Evolutionary conservation across 768 basidiomycete species (phyloP), one percentile per base, ranked within the genome.

Genomic region (Tephrocybe sp.): DNA sequence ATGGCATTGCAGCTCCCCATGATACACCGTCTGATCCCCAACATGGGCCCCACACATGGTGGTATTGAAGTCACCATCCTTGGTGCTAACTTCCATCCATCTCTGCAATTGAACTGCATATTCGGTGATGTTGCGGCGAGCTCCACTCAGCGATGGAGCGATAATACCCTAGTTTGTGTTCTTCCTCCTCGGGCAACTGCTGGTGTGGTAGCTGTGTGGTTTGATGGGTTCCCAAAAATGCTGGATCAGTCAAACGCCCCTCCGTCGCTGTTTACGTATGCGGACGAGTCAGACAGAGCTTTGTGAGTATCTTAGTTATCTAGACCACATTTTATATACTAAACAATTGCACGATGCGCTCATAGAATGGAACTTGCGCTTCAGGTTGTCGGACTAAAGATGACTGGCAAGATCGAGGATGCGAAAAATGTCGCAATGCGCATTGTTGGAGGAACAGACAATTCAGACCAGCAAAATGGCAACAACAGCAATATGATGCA

Each of bases 321-420:
- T 28, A 23, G 15, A 36, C 34, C 34, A 9, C 34, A 4, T 45
- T 47, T 18, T 20, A 41, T 39, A 38, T 33, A 55, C 21, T 21
- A 34, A 49, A 49, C 17, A 49, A 48, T 56, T 63, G 34, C 58
- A 34, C 46, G 56, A 51, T 17, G 32, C 55, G 60, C 59, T n/a
- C n/a, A n/a, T n/a, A 95, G 92, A 58, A 95, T 98, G 92, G 95
- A 96, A 66, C 81, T 97, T 48, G 94, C 94, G 45, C 75, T 98
- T 3, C 93, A 96, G 63, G 93, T 96, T 12, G 93, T 98, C 15
- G 95, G 95, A 0, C 73, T 97, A 56, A 94, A 96, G 74, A 95
- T 97, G 91, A 96, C 93, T 0, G 94, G 94, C 42, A 90, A 93
- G 62, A 85, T 96, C 24, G 93, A 95, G 60, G 91, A 94, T 48